Base-by-base conservation (phyloP, 352 stramenopile genomes). In the Plasmopara viticola region DNA sequence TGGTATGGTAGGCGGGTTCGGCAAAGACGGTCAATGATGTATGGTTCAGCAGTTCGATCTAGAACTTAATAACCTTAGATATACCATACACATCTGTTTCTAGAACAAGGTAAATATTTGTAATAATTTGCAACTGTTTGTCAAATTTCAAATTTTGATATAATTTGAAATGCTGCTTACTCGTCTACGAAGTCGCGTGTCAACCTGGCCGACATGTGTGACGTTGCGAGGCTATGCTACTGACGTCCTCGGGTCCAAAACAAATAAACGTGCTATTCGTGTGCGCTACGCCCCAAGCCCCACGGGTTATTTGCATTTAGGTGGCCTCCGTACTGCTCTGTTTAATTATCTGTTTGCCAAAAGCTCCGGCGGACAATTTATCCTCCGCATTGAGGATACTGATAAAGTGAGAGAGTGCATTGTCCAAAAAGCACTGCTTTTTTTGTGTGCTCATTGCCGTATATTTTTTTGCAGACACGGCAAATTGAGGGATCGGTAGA, bases 281-380 rank as follows among this genome's bases (percentile, higher is more conserved):
- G 80, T 92, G 38, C 80, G 90, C 20, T 97, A 95, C 49, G 90
- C 90, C 28, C 90, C 90, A 31, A 95, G 84, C 45, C 90, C 90
- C 9, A 97, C 90, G 14, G 90, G 90, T 4, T 90, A 87, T 40
- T 51, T 97, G 57, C 90, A 97, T 59, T 62, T 97, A 20, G 90
- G 90, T 20, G 90, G 90, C 0, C 67, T 97, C 46, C 84, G 90
- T 55, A 97, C 89, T 34, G 90, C 90, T 47, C 68, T 97, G 28
- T 97, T 97, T 66, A 97, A 97, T 58, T 97, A 93, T 65, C 62
- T 96, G 35, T 94, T 96, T 40, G 90, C 90, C 18, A 90, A 90
- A 51, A 88, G 72, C 53, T 58, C 71, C 13, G 77, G 78, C 17
- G 90, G 90, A 7, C 60, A 87, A 35, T 96, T 97, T 56, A 74